Conservation (phyloP, 768 basidiomycete species). For the Suillus fuscotomentosus region DNA sequence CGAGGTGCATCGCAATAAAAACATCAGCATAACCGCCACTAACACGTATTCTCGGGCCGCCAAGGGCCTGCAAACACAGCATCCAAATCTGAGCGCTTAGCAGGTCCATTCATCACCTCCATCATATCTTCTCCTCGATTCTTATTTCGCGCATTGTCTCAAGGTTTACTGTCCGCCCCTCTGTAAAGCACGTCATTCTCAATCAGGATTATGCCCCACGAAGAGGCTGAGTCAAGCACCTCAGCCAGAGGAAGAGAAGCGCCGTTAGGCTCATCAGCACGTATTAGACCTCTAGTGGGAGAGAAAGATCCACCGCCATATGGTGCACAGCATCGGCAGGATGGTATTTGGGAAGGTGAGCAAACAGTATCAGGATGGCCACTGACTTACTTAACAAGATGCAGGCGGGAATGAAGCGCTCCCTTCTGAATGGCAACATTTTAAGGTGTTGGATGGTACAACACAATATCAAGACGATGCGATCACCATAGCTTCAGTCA, state of each 20-base stretch:
- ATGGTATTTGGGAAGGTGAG: background rate
- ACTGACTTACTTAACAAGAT: background rate
- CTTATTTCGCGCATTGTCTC: background rate
- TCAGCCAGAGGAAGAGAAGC: background rate
- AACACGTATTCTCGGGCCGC: background rate
- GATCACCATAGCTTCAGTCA: background rate
- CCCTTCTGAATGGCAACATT: background rate
- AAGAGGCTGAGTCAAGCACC: background rate
- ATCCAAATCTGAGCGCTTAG: background rate
- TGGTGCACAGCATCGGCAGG: background rate
- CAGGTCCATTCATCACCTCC: background rate
- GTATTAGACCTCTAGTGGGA: background rate
- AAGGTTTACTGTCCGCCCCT: background rate
- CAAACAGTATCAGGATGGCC: background rate
- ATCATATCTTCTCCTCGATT: background rate
- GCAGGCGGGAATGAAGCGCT: background rate
- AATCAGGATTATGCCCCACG: background rate
- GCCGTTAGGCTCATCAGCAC: background rate
- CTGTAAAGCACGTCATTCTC: background rate
- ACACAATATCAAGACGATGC: background rate
- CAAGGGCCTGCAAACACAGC: background rate
- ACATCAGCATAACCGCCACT: too few species aligned
- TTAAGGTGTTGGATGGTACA: background rate
- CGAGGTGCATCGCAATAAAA: background rate
- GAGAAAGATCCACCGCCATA: background rate